Percentiles rank a stretch among this genome's conserved stretches.
These are phyloP conservation scores for Ceratobasidium sp. DNA, from an alignment of 1,284 basidiomycete genomes.

Conservation along the genomic window DNA sequence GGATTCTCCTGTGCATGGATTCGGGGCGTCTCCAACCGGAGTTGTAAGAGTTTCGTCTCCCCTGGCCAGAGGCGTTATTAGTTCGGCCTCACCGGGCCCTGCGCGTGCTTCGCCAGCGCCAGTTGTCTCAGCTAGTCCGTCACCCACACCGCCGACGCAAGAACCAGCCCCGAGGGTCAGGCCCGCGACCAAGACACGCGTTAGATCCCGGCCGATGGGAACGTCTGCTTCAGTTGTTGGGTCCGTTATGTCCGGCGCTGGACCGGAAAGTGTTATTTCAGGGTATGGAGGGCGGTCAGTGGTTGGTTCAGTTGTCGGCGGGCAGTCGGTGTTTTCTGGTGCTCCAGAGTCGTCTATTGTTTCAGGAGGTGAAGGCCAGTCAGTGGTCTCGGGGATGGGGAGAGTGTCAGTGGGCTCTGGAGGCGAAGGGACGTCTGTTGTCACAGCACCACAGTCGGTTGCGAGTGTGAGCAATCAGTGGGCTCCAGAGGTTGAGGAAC, in stretches of 20 bases:
- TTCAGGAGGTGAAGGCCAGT: neutral
- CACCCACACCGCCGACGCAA: neutral
- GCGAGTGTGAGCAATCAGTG: neutral
- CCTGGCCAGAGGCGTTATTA: too few species aligned
- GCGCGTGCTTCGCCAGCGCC: neutral
- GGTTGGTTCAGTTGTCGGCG: neutral
- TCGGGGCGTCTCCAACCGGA: too few species aligned
- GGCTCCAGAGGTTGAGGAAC: neutral
- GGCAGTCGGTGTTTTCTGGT: neutral
- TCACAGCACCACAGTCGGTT: neutral
- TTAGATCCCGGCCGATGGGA: slow-evolving; percentile 25
- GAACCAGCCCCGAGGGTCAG: neutral
- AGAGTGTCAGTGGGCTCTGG: neutral
- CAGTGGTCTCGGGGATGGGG: neutral
- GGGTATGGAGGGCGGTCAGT: slow-evolving; percentile 7
- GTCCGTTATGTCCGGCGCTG: slow-evolving; percentile 7
- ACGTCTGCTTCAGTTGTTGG: slow-evolving; percentile 23
- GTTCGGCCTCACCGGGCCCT: neutral
- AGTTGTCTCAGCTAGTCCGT: neutral
- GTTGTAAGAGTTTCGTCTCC: too few species aligned
- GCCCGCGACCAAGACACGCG: neutral
- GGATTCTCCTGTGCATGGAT: too few species aligned
- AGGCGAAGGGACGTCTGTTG: neutral
- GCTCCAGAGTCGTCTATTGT: neutral
- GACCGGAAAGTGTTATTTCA: slow-evolving; percentile 24